A percentile compares a stretch with the other conserved stretches of the same genome.
Evolutionary conservation across 1,139 yeast species (phyloP).

Genomic region (Suhomyces panamericanus): DNA sequence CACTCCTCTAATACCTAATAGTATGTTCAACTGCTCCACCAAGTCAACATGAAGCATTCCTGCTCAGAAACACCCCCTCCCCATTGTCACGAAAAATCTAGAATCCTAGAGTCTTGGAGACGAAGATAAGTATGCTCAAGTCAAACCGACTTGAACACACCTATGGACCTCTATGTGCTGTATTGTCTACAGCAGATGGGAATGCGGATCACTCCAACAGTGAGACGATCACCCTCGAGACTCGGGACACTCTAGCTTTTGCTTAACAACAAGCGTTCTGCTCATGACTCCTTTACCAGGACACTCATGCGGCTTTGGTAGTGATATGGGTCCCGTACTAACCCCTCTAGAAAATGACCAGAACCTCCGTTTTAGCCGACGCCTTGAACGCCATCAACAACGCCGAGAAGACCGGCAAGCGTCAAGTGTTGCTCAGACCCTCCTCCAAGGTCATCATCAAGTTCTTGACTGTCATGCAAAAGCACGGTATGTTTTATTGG

Average conservation of each 20-base stretch:
- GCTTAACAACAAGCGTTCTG: slow-evolving; percentile 12
- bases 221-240: slow-evolving; percentile 26
- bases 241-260: slow-evolving; percentile 26
- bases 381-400: slow-evolving; percentile 98
- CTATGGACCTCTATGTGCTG: slow-evolving; percentile 9
- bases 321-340: slow-evolving; percentile 13
- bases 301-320: slow-evolving; percentile 41
- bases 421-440: slow-evolving; percentile 98
- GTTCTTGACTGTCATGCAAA: slow-evolving; percentile 96
- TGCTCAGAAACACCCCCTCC: not conserved
- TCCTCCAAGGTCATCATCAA: slow-evolving; percentile 98
- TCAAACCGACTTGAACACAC: slow-evolving; percentile 3
- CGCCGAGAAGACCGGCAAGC: slow-evolving; percentile 99
- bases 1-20: not conserved
- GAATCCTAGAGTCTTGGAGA: slow-evolving; percentile 11
- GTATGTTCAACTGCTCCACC: slow-evolving; percentile 2
- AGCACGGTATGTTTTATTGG: slow-evolving; percentile 55
- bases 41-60: slow-evolving; percentile 10
- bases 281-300: slow-evolving; percentile 39
- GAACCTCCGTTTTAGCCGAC: slow-evolving; percentile 98
- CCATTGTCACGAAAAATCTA: slow-evolving; percentile 7
- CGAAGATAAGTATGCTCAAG: slow-evolving; percentile 4
- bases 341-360: slow-evolving; percentile 67
- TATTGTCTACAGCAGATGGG: slow-evolving; percentile 9
- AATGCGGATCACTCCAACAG: slow-evolving; percentile 19